These are phyloP conservation scores for Aspergillus fructus DNA, from an alignment of 2,329 filamentous ascomycete genomes.

Conservation along the genomic window DNA sequence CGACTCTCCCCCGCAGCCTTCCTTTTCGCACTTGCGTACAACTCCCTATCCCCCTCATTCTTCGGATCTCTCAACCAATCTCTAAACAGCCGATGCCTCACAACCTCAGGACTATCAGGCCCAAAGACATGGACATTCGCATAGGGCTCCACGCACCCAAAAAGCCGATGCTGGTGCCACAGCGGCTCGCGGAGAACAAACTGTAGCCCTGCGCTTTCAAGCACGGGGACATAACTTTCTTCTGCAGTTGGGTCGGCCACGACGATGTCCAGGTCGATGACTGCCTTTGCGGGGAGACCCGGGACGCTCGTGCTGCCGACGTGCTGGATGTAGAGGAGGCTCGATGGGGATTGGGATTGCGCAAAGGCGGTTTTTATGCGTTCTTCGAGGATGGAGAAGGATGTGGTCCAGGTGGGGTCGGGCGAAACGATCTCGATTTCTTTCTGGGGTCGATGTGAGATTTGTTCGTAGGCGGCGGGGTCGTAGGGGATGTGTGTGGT, in stretches of 20 bases:
- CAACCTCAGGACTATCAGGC: slow-evolving; percentile 42
- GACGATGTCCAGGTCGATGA: slow-evolving; percentile 55
- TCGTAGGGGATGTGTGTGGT: not conserved
- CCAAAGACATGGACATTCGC: slow-evolving; percentile 54
- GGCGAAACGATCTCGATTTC: slow-evolving; percentile 24
- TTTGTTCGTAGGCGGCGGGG: not conserved
- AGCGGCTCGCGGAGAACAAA: slow-evolving; percentile 48
- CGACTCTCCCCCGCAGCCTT: slow-evolving; percentile 33
- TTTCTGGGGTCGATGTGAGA: not conserved
- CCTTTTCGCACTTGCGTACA: slow-evolving; percentile 44
- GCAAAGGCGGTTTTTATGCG: slow-evolving; percentile 19
- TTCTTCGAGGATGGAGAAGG: slow-evolving; percentile 16
- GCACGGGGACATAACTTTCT: slow-evolving; percentile 41
- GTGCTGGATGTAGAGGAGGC: slow-evolving; percentile 40
- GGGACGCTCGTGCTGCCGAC: slow-evolving; percentile 54
- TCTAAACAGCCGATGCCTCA: slow-evolving; percentile 46
- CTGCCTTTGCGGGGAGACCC: slow-evolving; percentile 50
- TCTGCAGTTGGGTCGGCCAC: slow-evolving; percentile 45
- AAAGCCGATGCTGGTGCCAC: slow-evolving; percentile 53
- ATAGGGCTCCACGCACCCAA: slow-evolving; percentile 37
- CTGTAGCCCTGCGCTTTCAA: slow-evolving; percentile 48
- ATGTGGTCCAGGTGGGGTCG: slow-evolving; percentile 24
- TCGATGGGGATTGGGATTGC: slow-evolving; percentile 13
- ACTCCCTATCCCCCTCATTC: slow-evolving; percentile 38
- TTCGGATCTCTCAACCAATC: slow-evolving; percentile 42